A percentile compares a stretch with the other conserved stretches of the same genome.
Conservation (phyloP, 805 yeast genomes). For the Wickerhamomyces queroliae region DNA sequence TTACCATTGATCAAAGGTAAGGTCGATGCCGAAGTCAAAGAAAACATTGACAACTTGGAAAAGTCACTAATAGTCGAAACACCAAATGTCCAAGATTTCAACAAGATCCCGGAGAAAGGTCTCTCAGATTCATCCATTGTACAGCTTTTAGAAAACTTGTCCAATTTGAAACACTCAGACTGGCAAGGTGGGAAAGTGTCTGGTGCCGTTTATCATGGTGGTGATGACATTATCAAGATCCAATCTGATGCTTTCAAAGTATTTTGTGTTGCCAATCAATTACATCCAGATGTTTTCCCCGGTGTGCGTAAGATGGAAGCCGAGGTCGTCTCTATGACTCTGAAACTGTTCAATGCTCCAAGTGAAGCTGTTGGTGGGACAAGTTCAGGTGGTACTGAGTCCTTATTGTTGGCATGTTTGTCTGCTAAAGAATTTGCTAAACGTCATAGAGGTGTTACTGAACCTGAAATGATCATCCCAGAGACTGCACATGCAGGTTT, state of each 20-base stretch:
- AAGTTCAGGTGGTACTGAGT: conserved; percentile 95
- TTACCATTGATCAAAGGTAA: conserved; percentile 50
- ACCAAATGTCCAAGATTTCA: conserved; percentile 36
- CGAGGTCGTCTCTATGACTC: conserved; percentile 89
- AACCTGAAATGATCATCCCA: conserved; percentile 89
- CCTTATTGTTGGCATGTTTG: conserved; percentile 76
- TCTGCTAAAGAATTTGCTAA: conserved; percentile 80
- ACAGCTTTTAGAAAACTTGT: conserved; percentile 43
- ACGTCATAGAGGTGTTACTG: conserved; percentile 47
- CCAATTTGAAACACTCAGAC: conserved; percentile 54
- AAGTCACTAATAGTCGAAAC: conserved; percentile 51
- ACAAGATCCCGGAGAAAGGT: conserved; percentile 55
- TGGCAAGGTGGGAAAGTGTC: conserved; percentile 87
- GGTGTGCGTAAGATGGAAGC: conserved; percentile 96
- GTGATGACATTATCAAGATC: conserved; percentile 63
- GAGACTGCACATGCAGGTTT: conserved; percentile 91
- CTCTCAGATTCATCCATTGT: conserved; percentile 40
- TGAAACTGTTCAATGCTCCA: conserved; percentile 79
- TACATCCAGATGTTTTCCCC: conserved; percentile 96
- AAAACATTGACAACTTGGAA: conserved; percentile 46
- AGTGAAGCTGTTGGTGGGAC: conserved; percentile 65
- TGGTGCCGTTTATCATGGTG: conserved; percentile 97
- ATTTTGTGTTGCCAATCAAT: conserved; percentile 85
- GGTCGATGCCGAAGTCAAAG: conserved; percentile 55
- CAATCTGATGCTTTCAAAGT: conserved; percentile 74